phyloP scores from a whole-genome alignment of 176 grass and related monocot genomes.

The Typha latifolia region DNA sequence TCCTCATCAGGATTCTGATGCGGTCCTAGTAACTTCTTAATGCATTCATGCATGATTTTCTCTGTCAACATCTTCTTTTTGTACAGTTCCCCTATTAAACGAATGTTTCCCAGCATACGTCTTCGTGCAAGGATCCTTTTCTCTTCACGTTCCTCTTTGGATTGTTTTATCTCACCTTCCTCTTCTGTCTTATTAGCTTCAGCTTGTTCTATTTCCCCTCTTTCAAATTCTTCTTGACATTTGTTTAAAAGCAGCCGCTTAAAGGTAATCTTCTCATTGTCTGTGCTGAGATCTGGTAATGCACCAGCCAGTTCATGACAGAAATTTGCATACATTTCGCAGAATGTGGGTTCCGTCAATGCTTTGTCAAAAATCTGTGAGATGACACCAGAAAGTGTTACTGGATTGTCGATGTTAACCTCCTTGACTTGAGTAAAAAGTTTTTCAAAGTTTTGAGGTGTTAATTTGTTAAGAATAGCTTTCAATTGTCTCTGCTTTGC shows the following conservation, averaged over 20 bases:
- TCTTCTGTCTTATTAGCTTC: constrained; percentile 88
- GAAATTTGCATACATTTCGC: constrained; percentile 97
- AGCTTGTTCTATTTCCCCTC: constrained; percentile 84
- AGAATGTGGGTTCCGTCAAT: constrained; percentile 91
- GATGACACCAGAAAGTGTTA: constrained; percentile 73
- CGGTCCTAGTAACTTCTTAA: constrained; percentile 69
- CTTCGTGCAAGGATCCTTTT: constrained; percentile 66
- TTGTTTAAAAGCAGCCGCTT: constrained; percentile 84
- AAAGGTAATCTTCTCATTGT: constrained; percentile 88
- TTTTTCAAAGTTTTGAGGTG: constrained; percentile 95
- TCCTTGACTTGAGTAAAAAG: constrained; percentile 72
- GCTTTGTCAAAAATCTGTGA: constrained; percentile 98
- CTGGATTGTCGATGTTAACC: constrained; percentile 66
- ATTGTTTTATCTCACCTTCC: constrained; percentile 80
- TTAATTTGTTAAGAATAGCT: constrained; percentile 85
- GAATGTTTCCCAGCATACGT: constrained; percentile 93
- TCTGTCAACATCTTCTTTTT: constrained; percentile 95
- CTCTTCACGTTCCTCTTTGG: constrained; percentile 67
- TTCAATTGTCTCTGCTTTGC: constrained; percentile 71
- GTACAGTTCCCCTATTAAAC: constrained; percentile 90
- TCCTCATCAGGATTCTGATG: constrained; percentile 67
- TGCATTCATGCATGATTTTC: constrained; percentile 96
- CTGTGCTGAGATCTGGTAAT: constrained; percentile 62
- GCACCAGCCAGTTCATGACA: constrained; percentile 50
- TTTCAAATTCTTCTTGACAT: constrained; percentile 97